A percentile compares a stretch with the other conserved stretches of the same genome.
Conservation (phyloP, 106 monocot genomes). For the Allium cepa region DNA sequence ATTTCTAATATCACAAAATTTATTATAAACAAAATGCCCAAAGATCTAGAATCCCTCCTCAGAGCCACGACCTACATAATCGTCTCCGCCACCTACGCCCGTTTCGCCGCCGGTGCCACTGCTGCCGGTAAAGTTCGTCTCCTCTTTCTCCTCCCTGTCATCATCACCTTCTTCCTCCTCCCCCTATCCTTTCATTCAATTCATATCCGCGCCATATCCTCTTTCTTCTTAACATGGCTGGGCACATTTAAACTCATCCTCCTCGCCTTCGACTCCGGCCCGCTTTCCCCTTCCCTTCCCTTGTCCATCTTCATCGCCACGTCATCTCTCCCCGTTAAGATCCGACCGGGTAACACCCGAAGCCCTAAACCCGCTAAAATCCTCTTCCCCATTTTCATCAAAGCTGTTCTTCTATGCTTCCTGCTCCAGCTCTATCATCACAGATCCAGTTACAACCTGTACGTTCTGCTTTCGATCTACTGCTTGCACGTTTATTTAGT, state of each 20-base stretch:
- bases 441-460: conserved; percentile 5
- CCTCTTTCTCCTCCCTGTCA: conserved; percentile 35
- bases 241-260: conserved; percentile 77
- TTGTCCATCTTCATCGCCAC: conserved; percentile 17
- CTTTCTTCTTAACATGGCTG: conserved; percentile 75
- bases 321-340: conserved; percentile 44
- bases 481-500: conserved; percentile 39
- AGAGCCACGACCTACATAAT: conserved; percentile 6
- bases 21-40: not conserved
- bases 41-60: conserved; percentile 3
- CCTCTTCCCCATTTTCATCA: not conserved
- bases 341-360: not conserved
- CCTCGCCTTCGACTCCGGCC: conserved; percentile 55
- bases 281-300: conserved; percentile 47
- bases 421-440: conserved; percentile 11
- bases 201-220: conserved; percentile 51
- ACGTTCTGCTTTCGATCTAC: conserved; percentile 21
- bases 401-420: not conserved
- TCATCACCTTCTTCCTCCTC: conserved; percentile 40
- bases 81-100: conserved; percentile 35
- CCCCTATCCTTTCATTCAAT: conserved; percentile 56
- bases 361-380: not conserved
- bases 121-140: conserved; percentile 41
- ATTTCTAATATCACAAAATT: too few species aligned
- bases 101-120: conserved; percentile 23